Percentiles rank a stretch among this genome's conserved stretches.
Evolutionary conservation across 805 yeast species (phyloP).

Genomic region (Schizosaccharomyces japonicus): DNA sequence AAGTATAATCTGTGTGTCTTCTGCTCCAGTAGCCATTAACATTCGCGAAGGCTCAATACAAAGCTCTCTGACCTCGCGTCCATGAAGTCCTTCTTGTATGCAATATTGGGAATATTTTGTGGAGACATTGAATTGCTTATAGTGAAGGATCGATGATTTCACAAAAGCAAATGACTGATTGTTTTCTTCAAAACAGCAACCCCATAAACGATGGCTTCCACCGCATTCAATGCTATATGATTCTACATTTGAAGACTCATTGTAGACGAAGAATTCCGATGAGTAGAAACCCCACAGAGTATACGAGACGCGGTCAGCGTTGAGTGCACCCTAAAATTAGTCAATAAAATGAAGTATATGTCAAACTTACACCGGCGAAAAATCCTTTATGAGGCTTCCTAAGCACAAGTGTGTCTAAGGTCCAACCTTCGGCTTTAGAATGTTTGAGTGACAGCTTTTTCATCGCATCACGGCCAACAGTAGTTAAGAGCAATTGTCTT

Average conservation of each 20-base stretch:
- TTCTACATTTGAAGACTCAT: background rate
- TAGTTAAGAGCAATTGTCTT: background rate
- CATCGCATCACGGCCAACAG: background rate
- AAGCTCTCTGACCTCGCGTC: background rate
- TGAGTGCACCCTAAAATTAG: too few relatives aligned
- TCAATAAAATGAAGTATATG: too few relatives aligned
- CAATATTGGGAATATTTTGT: too few relatives aligned
- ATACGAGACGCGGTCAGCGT: too few relatives aligned
- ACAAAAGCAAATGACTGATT: background rate
- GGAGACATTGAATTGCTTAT: too few relatives aligned
- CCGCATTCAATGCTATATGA: background rate
- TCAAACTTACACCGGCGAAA: background rate
- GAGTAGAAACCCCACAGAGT: conserved; percentile 1
- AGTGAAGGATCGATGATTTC: too few relatives aligned
- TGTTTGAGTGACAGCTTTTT: background rate
- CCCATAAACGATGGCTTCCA: background rate
- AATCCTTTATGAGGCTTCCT: background rate
- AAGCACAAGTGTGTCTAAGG: background rate
- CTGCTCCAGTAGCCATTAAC: background rate
- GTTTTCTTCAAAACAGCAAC: background rate
- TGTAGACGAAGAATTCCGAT: background rate
- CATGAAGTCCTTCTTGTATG: background rate
- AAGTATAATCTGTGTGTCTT: background rate
- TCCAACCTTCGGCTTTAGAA: background rate
- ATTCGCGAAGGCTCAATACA: background rate